These are phyloP conservation scores for Colletotrichum sublineola DNA, from an alignment of 2,329 filamentous ascomycete species.

Conservation along the genomic window DNA sequence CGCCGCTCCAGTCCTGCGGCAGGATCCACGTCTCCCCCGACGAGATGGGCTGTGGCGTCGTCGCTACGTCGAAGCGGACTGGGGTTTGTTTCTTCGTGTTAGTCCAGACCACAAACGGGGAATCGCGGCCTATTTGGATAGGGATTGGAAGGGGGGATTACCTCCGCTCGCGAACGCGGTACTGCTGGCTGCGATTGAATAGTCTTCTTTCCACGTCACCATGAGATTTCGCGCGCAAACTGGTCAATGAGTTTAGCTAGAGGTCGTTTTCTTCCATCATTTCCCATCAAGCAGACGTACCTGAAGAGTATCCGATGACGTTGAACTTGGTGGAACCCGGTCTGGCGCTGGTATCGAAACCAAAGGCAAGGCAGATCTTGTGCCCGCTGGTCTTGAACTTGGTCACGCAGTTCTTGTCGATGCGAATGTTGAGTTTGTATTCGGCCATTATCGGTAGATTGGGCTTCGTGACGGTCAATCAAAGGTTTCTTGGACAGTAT, in stretches of 20 bases:
- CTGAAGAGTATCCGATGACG: conserved; percentile 19
- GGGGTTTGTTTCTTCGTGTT: background rate
- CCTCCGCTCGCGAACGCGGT: conserved; percentile 20
- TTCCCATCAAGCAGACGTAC: background rate
- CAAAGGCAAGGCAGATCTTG: conserved; percentile 17
- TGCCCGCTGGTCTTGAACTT: conserved; percentile 12
- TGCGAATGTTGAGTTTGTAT: conserved; percentile 13
- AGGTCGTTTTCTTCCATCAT: accelerated
- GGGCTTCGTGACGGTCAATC: background rate
- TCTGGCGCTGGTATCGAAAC: conserved; percentile 15
- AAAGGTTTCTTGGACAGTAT: no score
- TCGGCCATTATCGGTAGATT: background rate
- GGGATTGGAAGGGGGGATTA: background rate
- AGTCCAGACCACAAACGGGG: background rate
- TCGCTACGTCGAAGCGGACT: conserved; percentile 13
- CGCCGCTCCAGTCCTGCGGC: conserved; percentile 7
- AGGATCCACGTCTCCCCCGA: conserved; percentile 2
- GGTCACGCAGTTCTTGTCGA: conserved; percentile 6
- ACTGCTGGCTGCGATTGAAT: conserved; percentile 13
- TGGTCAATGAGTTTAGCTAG: background rate
- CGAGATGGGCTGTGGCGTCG: background rate
- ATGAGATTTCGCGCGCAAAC: conserved; percentile 15
- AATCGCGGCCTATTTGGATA: no score
- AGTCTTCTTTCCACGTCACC: conserved; percentile 9
- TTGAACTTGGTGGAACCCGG: conserved; percentile 21